Evolutionary conservation across 2,329 filamentous ascomycete species (phyloP), one percentile per base, ranked within the genome.

Genomic region (Talaromyces albobiverticillius): DNA sequence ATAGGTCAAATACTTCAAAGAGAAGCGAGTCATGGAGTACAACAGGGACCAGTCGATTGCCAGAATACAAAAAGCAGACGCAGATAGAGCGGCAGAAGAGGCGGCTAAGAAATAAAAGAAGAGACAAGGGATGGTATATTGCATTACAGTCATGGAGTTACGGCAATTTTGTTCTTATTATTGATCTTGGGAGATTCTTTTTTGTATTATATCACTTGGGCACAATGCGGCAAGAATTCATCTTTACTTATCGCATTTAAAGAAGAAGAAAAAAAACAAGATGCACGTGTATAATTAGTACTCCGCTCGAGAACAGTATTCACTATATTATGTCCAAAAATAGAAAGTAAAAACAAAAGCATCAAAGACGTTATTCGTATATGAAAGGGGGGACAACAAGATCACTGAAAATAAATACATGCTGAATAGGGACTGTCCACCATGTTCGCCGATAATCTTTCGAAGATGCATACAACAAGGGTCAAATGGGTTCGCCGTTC

Each of bases 1-100:
- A 14, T 36, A 94, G 90, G 89, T 96, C 57, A 90, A 91, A 74
- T 97, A 99, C 74, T 99, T 99, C 76, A 96, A 97, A 79, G 92
- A 96, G 74, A 88, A 91, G 76, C 82, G 94, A 65, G 90, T 97
- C 32, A 93, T 95, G 75, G 94, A 99, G 63, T 82, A 89, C 67
- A 89, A 95, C 64, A 90, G 93, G 73, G 87, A 89, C 66, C 79
- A 86, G 73, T 88, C 90, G 22, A 77, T 96, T 60, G 86, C 88
- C 64, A 83, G 84, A 67, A 82, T 96, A 63, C 81, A 87, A 68
- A 81, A 79, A 45, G 87, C 93, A 70, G 88, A 88, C 59, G 89
- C 88, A 11, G 77, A 81, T 59, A 79, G 82, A 71, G 79, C 89
- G 69, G 64, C 70, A 41, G 69, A 76, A 54, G 57, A 71, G 55